Base-by-base conservation (phyloP, 495 filamentous ascomycete genomes). In the Penicillium coprophilum region DNA sequence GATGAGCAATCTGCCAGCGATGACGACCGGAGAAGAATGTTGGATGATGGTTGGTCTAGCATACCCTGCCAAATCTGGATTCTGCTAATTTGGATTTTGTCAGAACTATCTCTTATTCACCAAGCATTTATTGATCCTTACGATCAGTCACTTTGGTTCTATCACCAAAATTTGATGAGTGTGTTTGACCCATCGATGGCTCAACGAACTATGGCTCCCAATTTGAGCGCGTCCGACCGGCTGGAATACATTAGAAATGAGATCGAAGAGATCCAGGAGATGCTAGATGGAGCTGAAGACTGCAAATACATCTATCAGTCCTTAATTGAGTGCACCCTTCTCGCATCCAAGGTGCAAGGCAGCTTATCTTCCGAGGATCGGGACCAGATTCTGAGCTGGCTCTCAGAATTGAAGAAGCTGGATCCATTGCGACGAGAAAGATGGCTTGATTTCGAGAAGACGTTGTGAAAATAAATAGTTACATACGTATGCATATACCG, bases 101-200 rank as follows among this genome's bases (percentile, higher is more conserved):
- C 47, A 86, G 89, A 98, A 70, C 76, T 97, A 54, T 74, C 75
- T 39, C 75, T 91, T 23, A 86, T 96, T 31, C 82, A 87, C 52
- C 79, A 84, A 47, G 92, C 88, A 0, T 81, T 97, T 40, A 91
- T 91, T 15, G 93, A 95, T 60, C 89, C 92, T 6, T 87, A 91
- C 56, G 91, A 96, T 67, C 92, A 96, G 62, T 92, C 90, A 10
- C 74, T 96, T 13, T 99, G 95, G 95, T 96, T 92, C 70, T 99
- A 97, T 69, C 90, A 97, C 64, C 86, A 89, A 55, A 93, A 83
- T 65, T 69, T 96, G 54, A 85, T 96, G 73, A 82, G 73, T 59
- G 81, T 71, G 4, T 78, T 86, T 74, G 68, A 87, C 75, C 73
- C 76, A 70, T 50, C 74, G 69, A 56, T 72, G 51, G 63, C 73